phyloP scores from a whole-genome alignment of 768 basidiomycete genomes.

The Mrakia hoshinonis region DNA sequence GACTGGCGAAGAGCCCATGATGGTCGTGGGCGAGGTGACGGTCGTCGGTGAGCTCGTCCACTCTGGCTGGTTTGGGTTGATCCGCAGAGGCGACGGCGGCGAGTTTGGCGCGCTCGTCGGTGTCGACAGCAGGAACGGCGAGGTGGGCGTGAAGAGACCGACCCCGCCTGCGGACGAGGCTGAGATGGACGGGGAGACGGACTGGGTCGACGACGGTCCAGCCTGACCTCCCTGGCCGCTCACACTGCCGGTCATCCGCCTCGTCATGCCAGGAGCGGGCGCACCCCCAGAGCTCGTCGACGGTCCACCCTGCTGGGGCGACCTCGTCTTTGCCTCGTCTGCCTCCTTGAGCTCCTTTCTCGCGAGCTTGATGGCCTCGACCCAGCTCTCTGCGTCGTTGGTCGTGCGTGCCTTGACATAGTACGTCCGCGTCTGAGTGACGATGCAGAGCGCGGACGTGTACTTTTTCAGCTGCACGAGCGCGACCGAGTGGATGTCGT shows the following conservation, averaged over 20 bases:
- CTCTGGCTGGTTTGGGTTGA: constrained; percentile 14
- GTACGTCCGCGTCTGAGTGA: constrained; percentile 80
- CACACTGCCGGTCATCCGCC: not conserved
- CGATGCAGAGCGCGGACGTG: constrained; percentile 78
- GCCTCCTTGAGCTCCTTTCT: constrained; percentile 50
- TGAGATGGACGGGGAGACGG: constrained; percentile 16
- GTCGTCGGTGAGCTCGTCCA: not conserved
- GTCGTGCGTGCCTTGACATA: constrained; percentile 72
- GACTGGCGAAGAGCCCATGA: not conserved
- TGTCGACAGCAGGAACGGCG: not conserved
- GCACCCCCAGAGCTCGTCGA: not conserved
- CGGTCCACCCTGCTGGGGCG: constrained; percentile 21
- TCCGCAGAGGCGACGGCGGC: constrained; percentile 6
- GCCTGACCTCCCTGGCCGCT: constrained; percentile 8
- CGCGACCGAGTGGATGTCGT: constrained; percentile 82
- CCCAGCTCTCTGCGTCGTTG: constrained; percentile 74
- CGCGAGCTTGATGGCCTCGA: constrained; percentile 67
- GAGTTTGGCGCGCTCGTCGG: not conserved
- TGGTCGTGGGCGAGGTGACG: not conserved
- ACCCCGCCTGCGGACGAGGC: constrained; percentile 4
- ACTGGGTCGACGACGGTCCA: not conserved
- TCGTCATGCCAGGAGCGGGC: not conserved
- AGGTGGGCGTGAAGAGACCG: not conserved
- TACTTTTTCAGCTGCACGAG: constrained; percentile 82
- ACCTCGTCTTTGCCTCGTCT: constrained; percentile 37